Evolutionary conservation across 495 filamentous ascomycete genomes (phyloP).

Genomic region (Astrothelium macrocarpum): DNA sequence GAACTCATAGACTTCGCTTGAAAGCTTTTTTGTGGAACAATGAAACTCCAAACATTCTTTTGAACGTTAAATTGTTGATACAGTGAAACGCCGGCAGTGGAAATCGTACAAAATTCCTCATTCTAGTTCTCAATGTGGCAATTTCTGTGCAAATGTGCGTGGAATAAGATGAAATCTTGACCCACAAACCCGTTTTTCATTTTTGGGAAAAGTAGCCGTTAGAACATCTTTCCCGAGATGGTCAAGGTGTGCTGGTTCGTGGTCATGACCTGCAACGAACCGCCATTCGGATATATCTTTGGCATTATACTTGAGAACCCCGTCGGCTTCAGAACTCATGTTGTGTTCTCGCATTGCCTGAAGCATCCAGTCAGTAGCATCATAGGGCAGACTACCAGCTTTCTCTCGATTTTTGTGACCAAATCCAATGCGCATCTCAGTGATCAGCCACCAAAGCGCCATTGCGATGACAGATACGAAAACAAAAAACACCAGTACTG

Average conservation of each 20-base stretch:
- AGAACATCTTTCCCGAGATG: too few relatives aligned
- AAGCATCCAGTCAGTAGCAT: not conserved
- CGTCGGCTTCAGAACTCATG: not conserved
- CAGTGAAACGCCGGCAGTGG: too few relatives aligned
- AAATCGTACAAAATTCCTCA: too few relatives aligned
- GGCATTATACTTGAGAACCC: not conserved
- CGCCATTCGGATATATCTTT: not conserved
- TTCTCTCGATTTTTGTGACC: not conserved
- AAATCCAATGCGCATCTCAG: not conserved
- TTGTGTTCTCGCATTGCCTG: not conserved
- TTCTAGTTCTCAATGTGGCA: too few relatives aligned
- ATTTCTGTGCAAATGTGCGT: too few relatives aligned
- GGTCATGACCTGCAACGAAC: not conserved
- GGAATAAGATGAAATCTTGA: too few relatives aligned
- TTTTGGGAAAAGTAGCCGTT: too few relatives aligned
- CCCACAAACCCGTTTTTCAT: too few relatives aligned
- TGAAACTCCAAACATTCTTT: too few relatives aligned
- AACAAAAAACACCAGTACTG: not conserved
- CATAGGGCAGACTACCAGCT: not conserved
- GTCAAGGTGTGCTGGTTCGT: not conserved
- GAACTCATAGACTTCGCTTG: too few relatives aligned
- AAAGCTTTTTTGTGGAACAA: too few relatives aligned
- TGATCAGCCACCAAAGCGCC: not conserved
- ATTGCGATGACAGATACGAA: not conserved
- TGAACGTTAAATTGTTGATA: too few relatives aligned